A percentile compares a stretch with the other conserved stretches of the same genome.
Evolutionary conservation across 805 yeast species (phyloP).

Genomic region (Kazachstania bromeliacearum): DNA sequence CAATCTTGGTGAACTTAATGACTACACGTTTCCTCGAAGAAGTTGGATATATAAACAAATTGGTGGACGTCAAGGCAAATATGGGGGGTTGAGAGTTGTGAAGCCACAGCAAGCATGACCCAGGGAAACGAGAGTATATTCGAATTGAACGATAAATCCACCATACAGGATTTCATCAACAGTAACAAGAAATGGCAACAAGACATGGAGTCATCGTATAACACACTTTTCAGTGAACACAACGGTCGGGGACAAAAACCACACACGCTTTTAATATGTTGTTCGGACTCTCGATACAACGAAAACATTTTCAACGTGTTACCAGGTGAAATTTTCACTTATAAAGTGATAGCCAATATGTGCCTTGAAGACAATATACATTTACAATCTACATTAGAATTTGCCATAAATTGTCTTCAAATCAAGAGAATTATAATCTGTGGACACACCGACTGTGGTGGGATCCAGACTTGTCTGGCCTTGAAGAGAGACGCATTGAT

Average conservation of each 20-base stretch:
- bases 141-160: slow-evolving; percentile 22
- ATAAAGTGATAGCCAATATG: slow-evolving; percentile 79
- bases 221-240: slow-evolving; percentile 43
- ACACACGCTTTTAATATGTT: slow-evolving; percentile 88
- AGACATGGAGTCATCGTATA: slow-evolving; percentile 39
- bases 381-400: slow-evolving; percentile 71
- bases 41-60: no score
- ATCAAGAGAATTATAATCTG: slow-evolving; percentile 76
- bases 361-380: slow-evolving; percentile 60
- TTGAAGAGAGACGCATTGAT: slow-evolving; percentile 31
- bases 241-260: slow-evolving; percentile 73
- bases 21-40: no score
- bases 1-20: no score
- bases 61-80: no score
- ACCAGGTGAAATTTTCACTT: slow-evolving; percentile 88
- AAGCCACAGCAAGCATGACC: background rate
- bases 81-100: background rate
- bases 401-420: slow-evolving; percentile 75
- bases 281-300: slow-evolving; percentile 85
- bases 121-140: slow-evolving; percentile 6
- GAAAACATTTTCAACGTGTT: slow-evolving; percentile 66
- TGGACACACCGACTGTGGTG: slow-evolving; percentile 96
- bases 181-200: slow-evolving; percentile 39
- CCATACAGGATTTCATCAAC: slow-evolving; percentile 30
- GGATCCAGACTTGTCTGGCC: slow-evolving; percentile 63